phyloP scores from a whole-genome alignment of 2,329 filamentous ascomycete genomes.

The Cyphellophora europaea region DNA sequence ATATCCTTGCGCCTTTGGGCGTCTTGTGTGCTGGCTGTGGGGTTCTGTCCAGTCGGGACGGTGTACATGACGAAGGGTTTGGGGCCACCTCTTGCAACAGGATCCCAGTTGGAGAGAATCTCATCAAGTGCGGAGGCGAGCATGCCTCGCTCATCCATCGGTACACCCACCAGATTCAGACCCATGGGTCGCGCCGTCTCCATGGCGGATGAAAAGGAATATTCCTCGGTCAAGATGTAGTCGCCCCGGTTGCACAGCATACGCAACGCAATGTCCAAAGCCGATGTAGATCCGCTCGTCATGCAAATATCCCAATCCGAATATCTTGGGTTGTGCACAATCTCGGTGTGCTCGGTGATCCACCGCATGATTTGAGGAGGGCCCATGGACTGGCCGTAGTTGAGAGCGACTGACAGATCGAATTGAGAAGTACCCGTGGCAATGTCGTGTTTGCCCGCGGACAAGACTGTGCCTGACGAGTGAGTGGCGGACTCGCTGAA shows the following conservation, averaged over 20 bases:
- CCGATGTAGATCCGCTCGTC: constrained; percentile 76
- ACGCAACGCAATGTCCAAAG: constrained; percentile 72
- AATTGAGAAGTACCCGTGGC: constrained; percentile 48
- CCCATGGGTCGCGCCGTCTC: constrained; percentile 58
- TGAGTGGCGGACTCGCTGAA: constrained; percentile 62
- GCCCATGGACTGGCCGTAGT: constrained; percentile 84
- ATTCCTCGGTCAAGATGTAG: constrained; percentile 76
- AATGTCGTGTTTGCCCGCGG: constrained; percentile 76
- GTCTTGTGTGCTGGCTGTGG: constrained; percentile 75
- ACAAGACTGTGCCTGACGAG: constrained; percentile 51
- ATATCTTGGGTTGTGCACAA: constrained; percentile 79
- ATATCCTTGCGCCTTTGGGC: constrained; percentile 58
- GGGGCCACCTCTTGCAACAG: constrained; percentile 41
- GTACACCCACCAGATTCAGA: constrained; percentile 49
- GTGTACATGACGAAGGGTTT: constrained; percentile 64
- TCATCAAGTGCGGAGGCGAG: constrained; percentile 53
- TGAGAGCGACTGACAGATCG: constrained; percentile 82
- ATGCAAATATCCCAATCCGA: constrained; percentile 80
- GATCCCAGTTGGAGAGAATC: constrained; percentile 58
- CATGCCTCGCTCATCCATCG: constrained; percentile 59
- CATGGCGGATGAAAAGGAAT: constrained; percentile 73
- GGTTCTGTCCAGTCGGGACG: constrained; percentile 78
- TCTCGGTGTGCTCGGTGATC: constrained; percentile 90
- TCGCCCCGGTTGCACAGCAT: constrained; percentile 73
- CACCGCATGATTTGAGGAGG: constrained; percentile 81